phyloP scores from a whole-genome alignment of 225 moss, liverwort and hornwort species.

The Sphagnum tenellum region DNA sequence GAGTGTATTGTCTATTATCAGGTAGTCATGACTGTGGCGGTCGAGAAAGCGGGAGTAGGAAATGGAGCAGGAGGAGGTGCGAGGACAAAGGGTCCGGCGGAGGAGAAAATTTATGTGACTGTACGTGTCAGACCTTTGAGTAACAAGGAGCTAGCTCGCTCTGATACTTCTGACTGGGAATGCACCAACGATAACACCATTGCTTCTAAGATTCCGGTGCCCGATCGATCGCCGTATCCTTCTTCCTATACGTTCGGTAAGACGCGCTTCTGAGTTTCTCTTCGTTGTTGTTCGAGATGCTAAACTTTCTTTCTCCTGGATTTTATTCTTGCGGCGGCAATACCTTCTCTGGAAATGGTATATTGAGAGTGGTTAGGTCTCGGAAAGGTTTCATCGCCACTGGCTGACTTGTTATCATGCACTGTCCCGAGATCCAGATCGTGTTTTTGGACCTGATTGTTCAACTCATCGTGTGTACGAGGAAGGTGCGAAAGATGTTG shows the following conservation, averaged over 20 bases:
- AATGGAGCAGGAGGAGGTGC: conserved; percentile 19
- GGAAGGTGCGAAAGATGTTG: conserved; percentile 97
- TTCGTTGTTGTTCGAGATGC: too few relatives aligned
- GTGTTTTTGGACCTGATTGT: conserved; percentile 90
- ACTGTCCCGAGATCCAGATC: conserved; percentile 30
- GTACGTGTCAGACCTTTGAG: conserved; percentile 88
- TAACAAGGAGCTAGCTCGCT: conserved; percentile 56
- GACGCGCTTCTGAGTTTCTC: too few relatives aligned
- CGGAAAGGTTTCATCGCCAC: too few relatives aligned
- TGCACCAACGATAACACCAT: conserved; percentile 59
- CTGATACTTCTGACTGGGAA: conserved; percentile 77
- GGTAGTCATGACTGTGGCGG: too few relatives aligned
- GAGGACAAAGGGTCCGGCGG: conserved; percentile 45
- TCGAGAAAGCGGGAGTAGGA: too few relatives aligned
- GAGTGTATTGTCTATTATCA: too few relatives aligned
- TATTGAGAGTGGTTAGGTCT: too few relatives aligned
- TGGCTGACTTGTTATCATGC: too few relatives aligned
- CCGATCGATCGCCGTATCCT: conserved; percentile 68
- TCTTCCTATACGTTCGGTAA: conserved; percentile 61
- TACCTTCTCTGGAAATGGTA: too few relatives aligned
- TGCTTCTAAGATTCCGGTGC: conserved; percentile 43
- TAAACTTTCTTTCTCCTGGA: too few relatives aligned
- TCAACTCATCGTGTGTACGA: conserved; percentile 85
- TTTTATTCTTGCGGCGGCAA: too few relatives aligned
- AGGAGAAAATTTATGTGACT: conserved; percentile 94